phyloP scores from a whole-genome alignment of 2,329 filamentous ascomycete genomes.

The Talaromyces sp. region DNA sequence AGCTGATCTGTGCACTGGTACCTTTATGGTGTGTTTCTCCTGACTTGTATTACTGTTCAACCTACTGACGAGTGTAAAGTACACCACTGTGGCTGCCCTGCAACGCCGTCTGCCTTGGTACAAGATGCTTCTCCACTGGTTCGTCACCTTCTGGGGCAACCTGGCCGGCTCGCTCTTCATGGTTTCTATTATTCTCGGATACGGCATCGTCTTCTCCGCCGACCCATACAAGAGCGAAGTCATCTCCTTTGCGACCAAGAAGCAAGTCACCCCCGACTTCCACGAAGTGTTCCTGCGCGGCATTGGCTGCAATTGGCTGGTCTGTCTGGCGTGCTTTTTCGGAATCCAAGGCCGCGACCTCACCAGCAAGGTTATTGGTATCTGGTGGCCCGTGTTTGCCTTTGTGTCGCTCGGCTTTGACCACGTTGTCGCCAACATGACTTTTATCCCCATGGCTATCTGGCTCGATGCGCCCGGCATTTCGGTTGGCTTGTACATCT shows the following conservation, averaged over 20 bases:
- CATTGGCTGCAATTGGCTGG: conserved; percentile 21
- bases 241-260: conserved; percentile 9
- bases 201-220: conserved; percentile 6
- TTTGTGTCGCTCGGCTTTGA: conserved; percentile 20
- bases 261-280: conserved; percentile 13
- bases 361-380: conserved; percentile 19
- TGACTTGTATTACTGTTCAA: neutral
- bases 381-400: conserved; percentile 19
- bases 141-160: conserved; percentile 10
- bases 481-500: conserved; percentile 40
- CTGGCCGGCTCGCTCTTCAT: conserved; percentile 9
- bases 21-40: conserved; percentile 34
- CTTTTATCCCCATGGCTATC: conserved; percentile 20
- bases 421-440: conserved; percentile 21
- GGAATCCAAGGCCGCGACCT: conserved; percentile 14
- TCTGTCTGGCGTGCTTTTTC: conserved; percentile 18
- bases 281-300: conserved; percentile 20
- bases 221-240: conserved; percentile 9
- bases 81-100: conserved; percentile 40
- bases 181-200: conserved; percentile 10
- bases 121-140: conserved; percentile 49
- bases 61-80: conserved; percentile 20
- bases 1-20: conserved; percentile 45
- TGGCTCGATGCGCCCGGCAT: conserved; percentile 29
- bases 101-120: conserved; percentile 31